phyloP scores from a whole-genome alignment of 2,329 filamentous ascomycete species.

The Proliferodiscus dingleyae region DNA sequence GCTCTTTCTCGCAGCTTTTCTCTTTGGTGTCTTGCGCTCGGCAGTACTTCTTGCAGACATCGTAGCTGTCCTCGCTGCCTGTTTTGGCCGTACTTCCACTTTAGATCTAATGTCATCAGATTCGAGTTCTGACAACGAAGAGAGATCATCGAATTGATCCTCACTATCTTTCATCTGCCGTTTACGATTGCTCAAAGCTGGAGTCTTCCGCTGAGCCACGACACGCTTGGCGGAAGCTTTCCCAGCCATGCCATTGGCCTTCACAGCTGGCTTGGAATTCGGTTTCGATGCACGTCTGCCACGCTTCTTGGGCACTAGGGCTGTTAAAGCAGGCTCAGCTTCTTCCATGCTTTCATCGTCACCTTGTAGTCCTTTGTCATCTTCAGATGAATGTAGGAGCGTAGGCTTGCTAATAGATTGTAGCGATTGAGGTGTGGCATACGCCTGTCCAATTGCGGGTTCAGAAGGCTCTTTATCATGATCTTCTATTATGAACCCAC shows the following conservation, averaged over 20 bases:
- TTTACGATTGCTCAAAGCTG: constrained; percentile 10
- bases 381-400: constrained; percentile 1
- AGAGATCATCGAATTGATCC: not conserved
- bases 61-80: not conserved
- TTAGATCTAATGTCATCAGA: not conserved
- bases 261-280: not conserved
- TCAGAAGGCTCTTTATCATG: constrained; percentile 14
- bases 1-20: constrained; percentile 24
- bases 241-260: constrained; percentile 2
- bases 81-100: not conserved
- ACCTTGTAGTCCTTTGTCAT: no score
- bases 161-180: constrained; percentile 11
- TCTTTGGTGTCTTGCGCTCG: constrained; percentile 22
- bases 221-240: constrained; percentile 13
- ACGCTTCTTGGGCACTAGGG: constrained; percentile 13
- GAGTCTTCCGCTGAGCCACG: constrained; percentile 3
- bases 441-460: constrained; percentile 12
- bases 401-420: constrained; percentile 5
- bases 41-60: constrained; percentile 6
- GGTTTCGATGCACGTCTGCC: constrained; percentile 17
- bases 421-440: constrained; percentile 21
- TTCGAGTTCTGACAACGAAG: not conserved
- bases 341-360: constrained; percentile 16
- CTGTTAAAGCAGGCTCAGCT: constrained; percentile 1
- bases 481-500: constrained; percentile 28